Conservation (phyloP, 1,284 basidiomycete species). For the Trichosporon sp. region DNA sequence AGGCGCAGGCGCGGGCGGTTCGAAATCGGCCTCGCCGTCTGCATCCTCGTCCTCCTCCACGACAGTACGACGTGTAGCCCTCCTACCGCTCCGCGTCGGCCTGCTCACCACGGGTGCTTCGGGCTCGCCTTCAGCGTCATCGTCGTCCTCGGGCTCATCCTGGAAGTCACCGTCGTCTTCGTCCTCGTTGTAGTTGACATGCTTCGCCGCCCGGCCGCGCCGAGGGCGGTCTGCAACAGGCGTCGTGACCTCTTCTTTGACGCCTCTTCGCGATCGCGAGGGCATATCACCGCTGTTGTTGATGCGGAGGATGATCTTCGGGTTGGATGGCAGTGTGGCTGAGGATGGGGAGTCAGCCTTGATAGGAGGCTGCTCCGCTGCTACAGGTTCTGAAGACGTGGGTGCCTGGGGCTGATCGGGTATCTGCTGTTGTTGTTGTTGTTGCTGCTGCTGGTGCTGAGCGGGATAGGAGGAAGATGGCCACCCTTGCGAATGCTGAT, state of each 20-base stretch:
- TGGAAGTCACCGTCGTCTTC: conserved; percentile 23
- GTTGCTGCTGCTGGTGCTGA: conserved; percentile 1
- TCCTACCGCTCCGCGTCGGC: neutral
- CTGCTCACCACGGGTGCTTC: neutral
- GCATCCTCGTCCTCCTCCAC: conserved; percentile 28
- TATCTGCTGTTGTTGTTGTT: neutral
- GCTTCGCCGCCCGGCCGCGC: neutral
- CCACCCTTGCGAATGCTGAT: conserved; percentile 12
- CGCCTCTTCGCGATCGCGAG: neutral
- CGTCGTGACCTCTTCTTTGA: neutral
- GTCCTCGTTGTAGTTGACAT: conserved; percentile 23
- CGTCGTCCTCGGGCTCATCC: conserved; percentile 18
- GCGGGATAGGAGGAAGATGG: neutral
- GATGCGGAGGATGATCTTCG: neutral
- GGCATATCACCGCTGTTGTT: neutral
- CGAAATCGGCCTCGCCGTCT: conserved; percentile 11
- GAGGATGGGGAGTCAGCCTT: neutral
- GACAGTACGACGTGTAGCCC: conserved; percentile 30
- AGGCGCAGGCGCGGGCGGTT: neutral
- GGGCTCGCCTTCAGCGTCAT: conserved; percentile 15
- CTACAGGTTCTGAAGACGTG: neutral
- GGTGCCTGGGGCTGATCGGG: neutral
- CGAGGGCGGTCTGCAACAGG: neutral
- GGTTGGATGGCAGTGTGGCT: neutral
- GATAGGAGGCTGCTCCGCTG: neutral